Percentiles rank a stretch among this genome's conserved stretches.
Evolutionary conservation across 371 early-diverging fungal genomes (phyloP).

Genomic region (Nosema muscidifuracis): DNA sequence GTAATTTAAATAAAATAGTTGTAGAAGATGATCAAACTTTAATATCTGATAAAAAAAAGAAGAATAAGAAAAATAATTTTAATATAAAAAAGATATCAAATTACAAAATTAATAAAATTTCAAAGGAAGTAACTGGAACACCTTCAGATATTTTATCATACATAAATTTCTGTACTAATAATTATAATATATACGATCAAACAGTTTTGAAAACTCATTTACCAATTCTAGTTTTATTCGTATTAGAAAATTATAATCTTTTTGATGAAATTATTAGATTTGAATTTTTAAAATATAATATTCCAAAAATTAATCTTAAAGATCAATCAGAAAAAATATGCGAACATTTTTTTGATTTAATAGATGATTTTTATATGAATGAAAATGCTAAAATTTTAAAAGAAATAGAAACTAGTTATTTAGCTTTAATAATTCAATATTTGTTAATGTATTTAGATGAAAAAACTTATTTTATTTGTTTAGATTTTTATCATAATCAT

Average conservation of each 20-base stretch:
- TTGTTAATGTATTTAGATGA: background rate
- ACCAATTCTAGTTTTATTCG: conserved; percentile 13
- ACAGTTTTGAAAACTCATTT: conserved; percentile 19
- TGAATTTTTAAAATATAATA: conserved; percentile 12
- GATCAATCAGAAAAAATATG: background rate
- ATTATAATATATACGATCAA: conserved; percentile 3
- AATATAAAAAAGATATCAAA: too few species aligned
- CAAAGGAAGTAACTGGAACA: too few species aligned
- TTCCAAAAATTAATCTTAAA: conserved; percentile 3
- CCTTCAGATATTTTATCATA: conserved; percentile 3
- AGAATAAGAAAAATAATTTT: too few species aligned
- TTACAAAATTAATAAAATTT: too few species aligned
- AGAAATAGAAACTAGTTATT: background rate
- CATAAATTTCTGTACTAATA: conserved; percentile 9
- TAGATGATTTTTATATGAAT: conserved; percentile 12
- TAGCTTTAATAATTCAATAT: background rate
- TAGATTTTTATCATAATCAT: background rate
- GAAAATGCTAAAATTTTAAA: conserved; percentile 24
- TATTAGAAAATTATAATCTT: background rate
- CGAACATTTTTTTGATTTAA: background rate
- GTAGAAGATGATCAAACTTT: too few species aligned
- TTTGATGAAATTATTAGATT: background rate
- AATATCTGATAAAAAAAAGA: too few species aligned
- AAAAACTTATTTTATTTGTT: background rate
- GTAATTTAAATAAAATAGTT: too few species aligned